These are phyloP conservation scores for Claviceps sorghi DNA, from an alignment of 2,329 filamentous ascomycete species.

Conservation along the genomic window DNA sequence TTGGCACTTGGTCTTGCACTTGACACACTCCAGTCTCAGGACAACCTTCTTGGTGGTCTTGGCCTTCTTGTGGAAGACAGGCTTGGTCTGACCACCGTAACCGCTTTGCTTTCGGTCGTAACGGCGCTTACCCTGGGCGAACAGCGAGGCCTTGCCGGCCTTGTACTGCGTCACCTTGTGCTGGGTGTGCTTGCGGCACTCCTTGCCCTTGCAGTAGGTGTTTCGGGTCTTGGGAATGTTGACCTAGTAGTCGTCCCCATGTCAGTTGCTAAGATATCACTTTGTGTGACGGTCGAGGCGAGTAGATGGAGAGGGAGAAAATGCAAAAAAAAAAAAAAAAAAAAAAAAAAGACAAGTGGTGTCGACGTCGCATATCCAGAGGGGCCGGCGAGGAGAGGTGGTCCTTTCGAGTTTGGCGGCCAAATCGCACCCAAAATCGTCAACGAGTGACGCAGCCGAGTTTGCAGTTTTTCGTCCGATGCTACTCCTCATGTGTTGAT, in stretches of 20 bases:
- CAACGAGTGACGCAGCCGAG: neutral
- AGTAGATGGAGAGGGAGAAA: neutral
- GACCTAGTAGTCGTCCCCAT: slow-evolving; percentile 43
- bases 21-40: slow-evolving; percentile 90
- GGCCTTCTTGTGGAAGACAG: slow-evolving; percentile 99
- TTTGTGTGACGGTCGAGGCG: neutral
- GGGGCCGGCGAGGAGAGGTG: neutral
- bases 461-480: neutral
- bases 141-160: slow-evolving; percentile 88
- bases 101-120: slow-evolving; percentile 98
- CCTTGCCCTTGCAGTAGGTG: slow-evolving; percentile 95
- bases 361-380: neutral
- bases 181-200: slow-evolving; percentile 82
- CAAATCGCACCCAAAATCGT: neutral
- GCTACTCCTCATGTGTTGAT: neutral
- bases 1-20: slow-evolving; percentile 97
- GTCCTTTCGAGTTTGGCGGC: neutral
- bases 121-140: slow-evolving; percentile 98
- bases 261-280: slow-evolving; percentile 4
- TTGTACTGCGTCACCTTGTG: slow-evolving; percentile 96
- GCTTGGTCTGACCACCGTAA: slow-evolving; percentile 99
- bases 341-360: neutral
- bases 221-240: slow-evolving; percentile 97
- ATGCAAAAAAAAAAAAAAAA: neutral
- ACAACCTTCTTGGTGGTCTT: slow-evolving; percentile 99